Base-by-base conservation (phyloP, 2,329 filamentous ascomycete species). In the Penicillium brasilianum region DNA sequence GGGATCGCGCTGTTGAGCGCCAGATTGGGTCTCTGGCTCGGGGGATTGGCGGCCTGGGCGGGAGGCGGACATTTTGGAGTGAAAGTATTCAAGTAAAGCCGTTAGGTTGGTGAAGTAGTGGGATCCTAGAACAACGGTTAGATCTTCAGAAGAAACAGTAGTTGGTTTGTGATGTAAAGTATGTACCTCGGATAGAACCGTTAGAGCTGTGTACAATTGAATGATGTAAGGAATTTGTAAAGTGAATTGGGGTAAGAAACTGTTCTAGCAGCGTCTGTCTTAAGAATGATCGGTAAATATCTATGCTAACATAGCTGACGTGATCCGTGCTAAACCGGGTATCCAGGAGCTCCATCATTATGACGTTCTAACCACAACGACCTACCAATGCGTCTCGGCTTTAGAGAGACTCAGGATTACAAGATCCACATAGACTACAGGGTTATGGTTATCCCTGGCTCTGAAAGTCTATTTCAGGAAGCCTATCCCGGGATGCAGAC, bases 41-140 rank as follows among this genome's bases (percentile, higher is more conserved):
- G 92, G 93, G 34, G 92, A 96, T 79, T 96, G 85, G 73, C 88
- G 88, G 76, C 91, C 90, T 78, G 85, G 78, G 72, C 82, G 79
- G 66, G 81, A 84, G 59, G 85, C 83, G 70, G 90, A 88, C 90
- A 92, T 75, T 53, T 56, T 71, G 28, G 16, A 55, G 55, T 37
- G 52, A 30, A 16, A 28, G 30, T 6, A 2, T 43, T 10, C n/a
- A 5, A 36, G 8, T 10, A 22, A 13, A 14, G 16, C 20, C 43
- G 20, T 49, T 51, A 2, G 41, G n/a, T 39, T 28, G 3, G 25
- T n/a, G n/a, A n/a, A n/a, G n/a, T n/a, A n/a, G n/a, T 32, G 3
- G 52, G 16, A 11, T 55, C 32, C 39, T 55, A 8, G 16, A 10
- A 20, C 11, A 18, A 16, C 3, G 18, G 20, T 37, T 25, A 30